A percentile compares a stretch with the other conserved stretches of the same genome.
Evolutionary conservation across 208 protist species (phyloP).

Genomic region (Strigomonas oncopelti): DNA sequence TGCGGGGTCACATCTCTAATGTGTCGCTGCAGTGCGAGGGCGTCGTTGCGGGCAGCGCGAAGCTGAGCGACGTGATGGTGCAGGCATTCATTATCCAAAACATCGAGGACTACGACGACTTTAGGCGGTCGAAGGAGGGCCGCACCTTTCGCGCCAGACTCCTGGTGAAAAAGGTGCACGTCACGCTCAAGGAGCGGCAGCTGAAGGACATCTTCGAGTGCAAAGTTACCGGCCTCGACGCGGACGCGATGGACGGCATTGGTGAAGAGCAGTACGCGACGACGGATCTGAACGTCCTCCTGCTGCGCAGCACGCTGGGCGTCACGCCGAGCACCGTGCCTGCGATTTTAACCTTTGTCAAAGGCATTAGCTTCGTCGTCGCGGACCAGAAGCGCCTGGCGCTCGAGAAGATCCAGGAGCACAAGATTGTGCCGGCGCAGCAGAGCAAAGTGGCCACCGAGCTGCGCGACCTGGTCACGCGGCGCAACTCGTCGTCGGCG

Average conservation of each 20-base stretch:
- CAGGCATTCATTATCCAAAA: constrained; percentile 69
- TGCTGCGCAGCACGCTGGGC: constrained; percentile 47
- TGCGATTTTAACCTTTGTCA: constrained; percentile 52
- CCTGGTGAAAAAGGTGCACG: constrained; percentile 47
- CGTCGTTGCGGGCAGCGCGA: constrained; percentile 63
- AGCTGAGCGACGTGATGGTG: constrained; percentile 38
- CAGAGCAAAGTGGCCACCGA: not conserved
- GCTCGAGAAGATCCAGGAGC: constrained; percentile 19
- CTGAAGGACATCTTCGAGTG: constrained; percentile 84
- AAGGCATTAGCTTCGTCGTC: constrained; percentile 49
- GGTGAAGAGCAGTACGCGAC: constrained; percentile 54
- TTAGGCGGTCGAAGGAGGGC: constrained; percentile 51
- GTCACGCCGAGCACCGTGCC: constrained; percentile 78
- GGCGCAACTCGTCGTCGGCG: not conserved
- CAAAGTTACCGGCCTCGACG: constrained; percentile 32
- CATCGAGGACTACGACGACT: constrained; percentile 19
- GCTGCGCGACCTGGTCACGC: not conserved
- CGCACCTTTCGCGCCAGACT: constrained; percentile 63
- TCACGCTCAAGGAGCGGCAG: constrained; percentile 84
- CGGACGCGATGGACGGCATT: constrained; percentile 71
- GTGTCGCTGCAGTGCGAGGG: constrained; percentile 69
- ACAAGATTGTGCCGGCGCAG: not conserved
- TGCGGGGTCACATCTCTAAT: constrained; percentile 29
- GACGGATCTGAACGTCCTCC: constrained; percentile 36
- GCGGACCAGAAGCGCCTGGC: constrained; percentile 44